Conservation (phyloP, 768 basidiomycete genomes). For the Hemileccinum impolitum region DNA sequence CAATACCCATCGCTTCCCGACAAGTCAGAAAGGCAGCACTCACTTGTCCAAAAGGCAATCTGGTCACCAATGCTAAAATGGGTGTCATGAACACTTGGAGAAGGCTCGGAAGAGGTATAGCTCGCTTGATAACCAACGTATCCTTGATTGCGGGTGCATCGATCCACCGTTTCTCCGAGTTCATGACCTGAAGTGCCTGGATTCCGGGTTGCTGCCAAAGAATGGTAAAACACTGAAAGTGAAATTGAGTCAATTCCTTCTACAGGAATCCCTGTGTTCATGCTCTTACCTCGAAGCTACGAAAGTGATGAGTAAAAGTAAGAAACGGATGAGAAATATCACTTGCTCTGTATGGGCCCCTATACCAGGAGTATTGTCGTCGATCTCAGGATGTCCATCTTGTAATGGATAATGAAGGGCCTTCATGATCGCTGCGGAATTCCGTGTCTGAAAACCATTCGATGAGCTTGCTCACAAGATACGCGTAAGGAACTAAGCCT, state of each 20-base stretch:
- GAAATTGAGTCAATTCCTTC: neutral
- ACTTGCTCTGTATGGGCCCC: constrained; percentile 76
- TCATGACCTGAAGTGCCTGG: constrained; percentile 79
- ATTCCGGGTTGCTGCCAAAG: constrained; percentile 76
- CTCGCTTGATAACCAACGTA: constrained; percentile 84
- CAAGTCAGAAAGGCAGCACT: constrained; percentile 13
- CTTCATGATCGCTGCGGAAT: constrained; percentile 64
- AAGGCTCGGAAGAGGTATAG: neutral
- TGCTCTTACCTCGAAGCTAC: constrained; percentile 42
- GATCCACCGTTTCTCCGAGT: constrained; percentile 76
- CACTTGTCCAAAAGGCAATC: constrained; percentile 87
- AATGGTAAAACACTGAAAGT: constrained; percentile 74
- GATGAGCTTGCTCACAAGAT: neutral
- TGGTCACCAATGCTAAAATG: constrained; percentile 74
- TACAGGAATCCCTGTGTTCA: neutral
- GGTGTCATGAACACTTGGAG: constrained; percentile 23
- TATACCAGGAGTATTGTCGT: constrained; percentile 71
- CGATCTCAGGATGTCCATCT: constrained; percentile 41
- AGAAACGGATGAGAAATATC: neutral
- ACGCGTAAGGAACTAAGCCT: neutral
- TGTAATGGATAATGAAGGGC: constrained; percentile 78
- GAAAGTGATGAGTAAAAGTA: neutral
- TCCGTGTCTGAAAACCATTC: constrained; percentile 44
- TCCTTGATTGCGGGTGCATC: constrained; percentile 73
- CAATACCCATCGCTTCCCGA: neutral